Conservation (phyloP, 768 basidiomycete genomes). For the Lenzites betulinus region DNA sequence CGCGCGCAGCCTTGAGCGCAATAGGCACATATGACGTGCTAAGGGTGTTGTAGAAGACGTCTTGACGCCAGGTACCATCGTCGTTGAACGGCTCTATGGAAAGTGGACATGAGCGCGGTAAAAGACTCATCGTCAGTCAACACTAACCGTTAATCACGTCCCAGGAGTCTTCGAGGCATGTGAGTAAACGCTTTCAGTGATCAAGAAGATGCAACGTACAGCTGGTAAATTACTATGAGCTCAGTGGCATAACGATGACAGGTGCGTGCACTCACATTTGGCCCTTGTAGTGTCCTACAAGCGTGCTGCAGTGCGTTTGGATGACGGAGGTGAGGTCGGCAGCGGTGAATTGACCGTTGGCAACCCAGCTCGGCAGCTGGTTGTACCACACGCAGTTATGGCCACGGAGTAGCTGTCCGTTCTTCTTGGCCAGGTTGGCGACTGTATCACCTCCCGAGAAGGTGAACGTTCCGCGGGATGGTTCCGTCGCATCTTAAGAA, state of each 20-base stretch:
- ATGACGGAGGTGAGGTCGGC: constrained; percentile 46
- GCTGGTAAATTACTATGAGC: constrained; percentile 1
- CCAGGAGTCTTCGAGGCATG: constrained; percentile 42
- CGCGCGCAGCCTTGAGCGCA: constrained; percentile 55
- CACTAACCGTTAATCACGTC: constrained; percentile 53
- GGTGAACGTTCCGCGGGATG: constrained; percentile 47
- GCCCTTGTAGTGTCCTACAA: constrained; percentile 56
- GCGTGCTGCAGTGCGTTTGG: constrained; percentile 48
- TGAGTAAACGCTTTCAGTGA: neutral
- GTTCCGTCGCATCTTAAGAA: constrained; percentile 53
- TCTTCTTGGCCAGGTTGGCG: constrained; percentile 45
- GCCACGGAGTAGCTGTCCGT: constrained; percentile 50
- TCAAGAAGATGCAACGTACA: constrained; percentile 17
- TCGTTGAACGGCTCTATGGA: constrained; percentile 54
- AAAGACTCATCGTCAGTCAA: neutral
- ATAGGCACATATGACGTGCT: constrained; percentile 48
- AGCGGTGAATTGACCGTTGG: constrained; percentile 44
- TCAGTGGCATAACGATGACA: neutral
- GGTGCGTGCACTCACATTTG: constrained; percentile 40
- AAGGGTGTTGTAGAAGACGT: constrained; percentile 56
- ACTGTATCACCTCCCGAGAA: constrained; percentile 49
- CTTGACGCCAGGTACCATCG: constrained; percentile 54
- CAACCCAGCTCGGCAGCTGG: constrained; percentile 55
- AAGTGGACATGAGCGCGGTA: neutral
- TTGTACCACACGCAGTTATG: constrained; percentile 51